These are phyloP conservation scores for Pseudogymnoascus sp. DNA, from an alignment of 2,329 filamentous ascomycete genomes.

Conservation along the genomic window DNA sequence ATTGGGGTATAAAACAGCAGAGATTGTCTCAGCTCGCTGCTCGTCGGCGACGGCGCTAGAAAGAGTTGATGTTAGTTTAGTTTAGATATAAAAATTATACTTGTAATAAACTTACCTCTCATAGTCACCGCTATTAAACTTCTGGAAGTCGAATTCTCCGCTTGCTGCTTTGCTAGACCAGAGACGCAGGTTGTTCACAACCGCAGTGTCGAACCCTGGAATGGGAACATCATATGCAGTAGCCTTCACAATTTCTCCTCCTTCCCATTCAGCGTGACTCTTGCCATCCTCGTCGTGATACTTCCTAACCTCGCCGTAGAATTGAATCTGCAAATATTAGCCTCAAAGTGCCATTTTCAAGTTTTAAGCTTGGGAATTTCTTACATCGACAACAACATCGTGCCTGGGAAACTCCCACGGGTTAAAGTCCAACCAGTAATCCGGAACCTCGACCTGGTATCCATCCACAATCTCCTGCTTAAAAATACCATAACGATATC, in stretches of 20 bases:
- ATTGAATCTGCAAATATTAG: conserved; percentile 57
- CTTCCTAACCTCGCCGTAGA: conserved; percentile 80
- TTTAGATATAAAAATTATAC: not conserved
- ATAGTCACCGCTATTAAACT: conserved; percentile 97
- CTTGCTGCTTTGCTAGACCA: conserved; percentile 98
- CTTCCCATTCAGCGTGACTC: conserved; percentile 70
- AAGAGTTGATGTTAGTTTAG: not conserved
- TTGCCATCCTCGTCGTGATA: conserved; percentile 69
- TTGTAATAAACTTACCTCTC: conserved; percentile 38
- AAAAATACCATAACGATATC: conserved; percentile 97
- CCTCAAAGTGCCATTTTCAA: conserved; percentile 23
- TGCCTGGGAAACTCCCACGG: conserved; percentile 97
- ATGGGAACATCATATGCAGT: conserved; percentile 90
- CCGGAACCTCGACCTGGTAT: conserved; percentile 95
- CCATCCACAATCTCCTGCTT: conserved; percentile 98
- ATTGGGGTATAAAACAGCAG: conserved; percentile 92
- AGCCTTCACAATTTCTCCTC: conserved; percentile 84
- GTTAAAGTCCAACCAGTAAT: conserved; percentile 99
- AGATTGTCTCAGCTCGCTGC: conserved; percentile 98
- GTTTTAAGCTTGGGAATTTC: conserved; percentile 20
- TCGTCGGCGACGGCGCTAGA: conserved; percentile 87
- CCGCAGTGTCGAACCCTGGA: conserved; percentile 79
- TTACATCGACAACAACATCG: conserved; percentile 82
- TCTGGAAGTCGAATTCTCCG: conserved; percentile 98
- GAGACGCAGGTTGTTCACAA: conserved; percentile 91